These are phyloP conservation scores for Rhizopus stolonifer DNA, from an alignment of 371 early-diverging fungal species.

Conservation along the genomic window DNA sequence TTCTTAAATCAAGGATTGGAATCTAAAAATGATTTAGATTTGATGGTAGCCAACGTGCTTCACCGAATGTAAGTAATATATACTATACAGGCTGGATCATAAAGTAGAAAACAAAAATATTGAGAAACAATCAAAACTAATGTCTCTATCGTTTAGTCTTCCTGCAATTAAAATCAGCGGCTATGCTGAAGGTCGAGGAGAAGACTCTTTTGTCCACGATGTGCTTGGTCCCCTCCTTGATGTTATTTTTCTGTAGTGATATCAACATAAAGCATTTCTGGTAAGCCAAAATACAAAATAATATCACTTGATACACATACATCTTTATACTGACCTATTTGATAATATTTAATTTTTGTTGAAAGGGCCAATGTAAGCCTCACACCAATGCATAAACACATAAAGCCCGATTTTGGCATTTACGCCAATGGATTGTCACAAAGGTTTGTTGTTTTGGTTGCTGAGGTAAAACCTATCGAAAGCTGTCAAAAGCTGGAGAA, in stretches of 20 bases:
- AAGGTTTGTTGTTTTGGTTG: not conserved
- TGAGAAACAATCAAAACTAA: too few relatives aligned
- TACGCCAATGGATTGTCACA: not conserved
- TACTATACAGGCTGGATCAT: not conserved
- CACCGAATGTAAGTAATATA: not conserved
- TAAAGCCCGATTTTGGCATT: not conserved
- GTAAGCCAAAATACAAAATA: not conserved
- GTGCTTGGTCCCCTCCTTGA: not conserved
- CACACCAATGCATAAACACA: not conserved
- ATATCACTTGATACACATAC: too few relatives aligned
- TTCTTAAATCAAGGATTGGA: slow-evolving; percentile 3
- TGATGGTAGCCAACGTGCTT: not conserved
- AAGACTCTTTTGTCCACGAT: not conserved
- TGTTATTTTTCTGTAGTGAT: not conserved
- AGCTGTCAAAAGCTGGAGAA: not conserved
- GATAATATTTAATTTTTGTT: not conserved
- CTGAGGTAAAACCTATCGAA: not conserved
- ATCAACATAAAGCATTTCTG: not conserved
- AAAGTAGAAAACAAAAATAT: not conserved
- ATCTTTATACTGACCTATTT: too few relatives aligned
- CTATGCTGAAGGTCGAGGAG: not conserved
- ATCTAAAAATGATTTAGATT: not conserved
- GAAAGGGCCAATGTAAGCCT: not conserved
- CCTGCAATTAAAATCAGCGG: too few relatives aligned
- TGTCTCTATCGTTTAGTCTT: too few relatives aligned